These are phyloP conservation scores for Berberis vulgaris DNA, from an alignment of 164 flowering plant genomes.

Conservation along the genomic window DNA sequence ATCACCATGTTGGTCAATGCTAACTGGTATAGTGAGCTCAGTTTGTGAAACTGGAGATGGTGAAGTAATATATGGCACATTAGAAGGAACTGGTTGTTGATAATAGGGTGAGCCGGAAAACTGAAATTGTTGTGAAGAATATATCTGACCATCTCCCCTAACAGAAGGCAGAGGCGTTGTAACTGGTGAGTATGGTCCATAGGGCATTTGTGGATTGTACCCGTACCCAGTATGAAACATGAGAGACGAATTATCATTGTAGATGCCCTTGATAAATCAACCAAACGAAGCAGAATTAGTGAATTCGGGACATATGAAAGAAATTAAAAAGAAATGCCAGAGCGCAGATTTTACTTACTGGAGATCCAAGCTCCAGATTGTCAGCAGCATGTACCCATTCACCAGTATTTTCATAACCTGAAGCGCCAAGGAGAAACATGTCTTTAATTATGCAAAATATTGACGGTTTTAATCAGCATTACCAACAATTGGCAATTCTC, in stretches of 20 bases:
- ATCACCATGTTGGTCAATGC: conserved; percentile 47
- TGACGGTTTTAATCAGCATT: too few relatives aligned
- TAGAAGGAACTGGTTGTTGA: conserved; percentile 58
- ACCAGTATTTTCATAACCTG: conserved; percentile 8
- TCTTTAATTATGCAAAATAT: too few relatives aligned
- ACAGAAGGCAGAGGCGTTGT: conserved; percentile 69
- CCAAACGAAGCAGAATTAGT: conserved; percentile 2
- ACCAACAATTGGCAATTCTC: too few relatives aligned
- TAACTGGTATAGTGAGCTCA: conserved; percentile 39
- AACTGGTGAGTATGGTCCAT: conserved; percentile 88
- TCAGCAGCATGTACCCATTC: conserved; percentile 9
- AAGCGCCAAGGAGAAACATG: neutral
- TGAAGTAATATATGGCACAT: conserved; percentile 51
- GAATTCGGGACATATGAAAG: neutral
- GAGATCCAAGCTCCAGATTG: conserved; percentile 9
- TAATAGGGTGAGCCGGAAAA: conserved; percentile 63
- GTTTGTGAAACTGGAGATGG: conserved; percentile 58
- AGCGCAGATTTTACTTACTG: conserved; percentile 34
- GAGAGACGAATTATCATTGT: conserved; percentile 76
- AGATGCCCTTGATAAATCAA: conserved; percentile 52
- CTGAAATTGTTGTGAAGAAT: conserved; percentile 45
- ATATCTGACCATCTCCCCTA: conserved; percentile 45
- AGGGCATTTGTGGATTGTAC: conserved; percentile 76
- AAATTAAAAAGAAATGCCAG: neutral
- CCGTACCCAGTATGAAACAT: conserved; percentile 78